Base-by-base conservation (phyloP, 805 yeast species). In the Yamadazyma philogaea region DNA sequence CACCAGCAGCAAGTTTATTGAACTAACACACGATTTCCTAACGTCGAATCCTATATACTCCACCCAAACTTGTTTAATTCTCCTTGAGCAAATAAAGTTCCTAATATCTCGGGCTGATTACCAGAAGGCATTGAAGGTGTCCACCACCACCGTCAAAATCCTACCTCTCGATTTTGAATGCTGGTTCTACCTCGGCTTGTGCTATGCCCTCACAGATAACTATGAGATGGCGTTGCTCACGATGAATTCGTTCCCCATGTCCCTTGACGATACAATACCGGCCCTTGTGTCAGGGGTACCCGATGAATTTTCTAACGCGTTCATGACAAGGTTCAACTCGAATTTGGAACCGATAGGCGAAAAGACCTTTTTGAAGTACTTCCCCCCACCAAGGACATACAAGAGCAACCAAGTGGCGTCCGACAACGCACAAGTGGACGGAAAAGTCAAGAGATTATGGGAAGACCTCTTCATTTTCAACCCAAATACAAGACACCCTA, bases 161-260 rank as follows among this genome's bases (percentile, higher is more conserved):
- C 68, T 85, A n/a, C 96, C 96, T 0, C 70, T 87, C 1, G 91
- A 84, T 57, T 87, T 82, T 56, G 76, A 73, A 39, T 67, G 84
- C 21, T 87, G 96, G 96, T 77, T 75, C 45, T 66, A 69, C 28
- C 65, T 87, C 34, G 76, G 84, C 4, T 68, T 79, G 46, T 75
- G 79, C 27, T 81, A 87, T 52, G 72, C 84, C 15, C 60, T 81
- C 28, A 63, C 55, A 35, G 75, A 72, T 37, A 79, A 86, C 54
- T 78, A 70, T 50, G 66, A 69, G 30, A 70, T 66, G 46, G 95
- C 95, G 0, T 63, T 88, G 31, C 56, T 79, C 30, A 74, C 90
- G 0, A 66, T 87, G 48, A 88, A 88, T 56, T 77, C 88, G 1
- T 75, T 87, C 36, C 95, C 96, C 6, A 53, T 70, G 72, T 3